Conservation (phyloP, 2,329 filamentous ascomycete genomes). For the Ophidiomyces ophidiicola region DNA sequence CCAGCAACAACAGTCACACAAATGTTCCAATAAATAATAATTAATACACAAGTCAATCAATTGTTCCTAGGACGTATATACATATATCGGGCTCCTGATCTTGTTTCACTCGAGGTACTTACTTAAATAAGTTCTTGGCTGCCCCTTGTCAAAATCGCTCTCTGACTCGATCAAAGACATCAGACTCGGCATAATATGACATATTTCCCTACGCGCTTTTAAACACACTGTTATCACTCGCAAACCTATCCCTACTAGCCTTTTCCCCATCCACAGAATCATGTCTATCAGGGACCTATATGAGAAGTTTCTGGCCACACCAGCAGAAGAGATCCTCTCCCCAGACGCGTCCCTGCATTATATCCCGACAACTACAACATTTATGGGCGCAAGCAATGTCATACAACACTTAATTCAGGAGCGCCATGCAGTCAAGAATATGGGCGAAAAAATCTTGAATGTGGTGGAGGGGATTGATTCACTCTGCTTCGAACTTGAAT, state of each 20-base stretch:
- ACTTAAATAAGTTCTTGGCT: too few relatives aligned
- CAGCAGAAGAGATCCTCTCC: constrained; percentile 51
- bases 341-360: constrained; percentile 65
- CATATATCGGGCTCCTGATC: too few relatives aligned
- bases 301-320: constrained; percentile 58
- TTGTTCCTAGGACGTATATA: too few relatives aligned
- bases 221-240: too few relatives aligned
- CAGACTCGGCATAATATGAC: too few relatives aligned
- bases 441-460: constrained; percentile 63
- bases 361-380: constrained; percentile 70
- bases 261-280: background rate
- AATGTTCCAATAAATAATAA: too few relatives aligned
- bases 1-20: too few relatives aligned
- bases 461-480: constrained; percentile 58
- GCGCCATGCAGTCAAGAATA: constrained; percentile 66
- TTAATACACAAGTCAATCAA: too few relatives aligned
- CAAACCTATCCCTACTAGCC: constrained; percentile 13
- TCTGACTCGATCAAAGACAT: too few relatives aligned
- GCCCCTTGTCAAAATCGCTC: too few relatives aligned
- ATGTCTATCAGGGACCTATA: constrained; percentile 44
- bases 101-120: too few relatives aligned
- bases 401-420: constrained; percentile 67
- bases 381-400: constrained; percentile 61
- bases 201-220: too few relatives aligned
- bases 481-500: constrained; percentile 67